Evolutionary conservation across 768 basidiomycete genomes (phyloP).

Genomic region (Lanmaoa rubissima): DNA sequence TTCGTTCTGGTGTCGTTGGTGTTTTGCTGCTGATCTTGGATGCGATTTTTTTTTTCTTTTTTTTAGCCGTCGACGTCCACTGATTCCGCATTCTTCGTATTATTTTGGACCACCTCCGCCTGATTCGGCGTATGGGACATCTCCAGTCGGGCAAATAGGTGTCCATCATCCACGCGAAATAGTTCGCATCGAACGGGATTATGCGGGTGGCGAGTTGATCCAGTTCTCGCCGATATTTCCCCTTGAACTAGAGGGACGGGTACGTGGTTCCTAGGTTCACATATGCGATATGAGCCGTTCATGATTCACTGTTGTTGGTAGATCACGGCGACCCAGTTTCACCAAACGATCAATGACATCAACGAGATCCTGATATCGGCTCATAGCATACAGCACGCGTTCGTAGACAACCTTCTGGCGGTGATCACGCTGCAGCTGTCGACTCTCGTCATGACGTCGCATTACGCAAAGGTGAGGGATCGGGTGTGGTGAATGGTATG

Average conservation of each 20-base stretch:
- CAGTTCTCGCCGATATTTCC: conserved; percentile 92
- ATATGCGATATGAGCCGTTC: neutral
- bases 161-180: conserved; percentile 90
- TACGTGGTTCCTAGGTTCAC: conserved; percentile 38
- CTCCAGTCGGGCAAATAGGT: conserved; percentile 82
- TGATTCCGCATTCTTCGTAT: conserved; percentile 78
- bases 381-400: conserved; percentile 68
- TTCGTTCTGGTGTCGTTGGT: neutral
- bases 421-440: conserved; percentile 81
- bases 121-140: conserved; percentile 78
- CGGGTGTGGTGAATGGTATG: neutral
- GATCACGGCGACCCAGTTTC: conserved; percentile 90
- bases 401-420: conserved; percentile 77
- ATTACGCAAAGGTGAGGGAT: conserved; percentile 73
- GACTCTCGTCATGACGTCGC: conserved; percentile 61
- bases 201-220: conserved; percentile 81
- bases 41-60: conserved; percentile 27
- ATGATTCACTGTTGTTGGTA: conserved; percentile 29
- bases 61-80: conserved; percentile 36
- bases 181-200: conserved; percentile 89
- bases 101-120: conserved; percentile 78
- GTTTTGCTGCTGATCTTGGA: neutral
- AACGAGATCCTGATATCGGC: conserved; percentile 88
- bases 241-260: conserved; percentile 89
- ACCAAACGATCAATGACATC: conserved; percentile 86